These are phyloP conservation scores for Cladosporium sp. DNA, from an alignment of 2,329 filamentous ascomycete genomes.

Conservation along the genomic window DNA sequence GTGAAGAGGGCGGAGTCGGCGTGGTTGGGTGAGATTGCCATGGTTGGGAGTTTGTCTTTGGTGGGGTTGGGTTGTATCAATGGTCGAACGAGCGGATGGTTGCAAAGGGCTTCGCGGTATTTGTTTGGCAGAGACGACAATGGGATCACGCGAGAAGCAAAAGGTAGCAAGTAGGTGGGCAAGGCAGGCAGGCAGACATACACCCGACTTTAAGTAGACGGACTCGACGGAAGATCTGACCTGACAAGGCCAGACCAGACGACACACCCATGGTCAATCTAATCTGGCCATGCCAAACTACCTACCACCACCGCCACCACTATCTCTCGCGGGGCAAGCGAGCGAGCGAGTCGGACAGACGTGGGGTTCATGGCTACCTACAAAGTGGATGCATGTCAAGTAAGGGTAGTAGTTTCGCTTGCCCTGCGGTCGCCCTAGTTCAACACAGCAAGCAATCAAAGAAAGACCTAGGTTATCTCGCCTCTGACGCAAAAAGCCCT, in stretches of 20 bases:
- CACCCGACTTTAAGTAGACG: neutral
- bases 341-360: too few relatives aligned
- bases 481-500: neutral
- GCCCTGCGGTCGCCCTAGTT: neutral
- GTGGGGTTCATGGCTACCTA: too few relatives aligned
- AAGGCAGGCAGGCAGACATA: neutral
- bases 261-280: neutral
- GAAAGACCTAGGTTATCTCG: neutral
- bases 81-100: neutral
- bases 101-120: neutral
- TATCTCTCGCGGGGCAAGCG: neutral
- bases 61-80: neutral
- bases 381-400: too few relatives aligned
- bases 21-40: neutral
- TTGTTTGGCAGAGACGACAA: neutral
- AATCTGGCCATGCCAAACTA: neutral
- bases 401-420: neutral
- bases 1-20: conserved; percentile 39
- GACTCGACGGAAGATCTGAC: neutral
- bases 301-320: neutral
- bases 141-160: neutral
- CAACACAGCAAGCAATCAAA: neutral
- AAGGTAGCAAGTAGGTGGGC: neutral
- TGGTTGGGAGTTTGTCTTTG: neutral
- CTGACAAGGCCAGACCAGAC: neutral